phyloP scores from a whole-genome alignment of 257 asterid species.

The Ligustrum vulgare region DNA sequence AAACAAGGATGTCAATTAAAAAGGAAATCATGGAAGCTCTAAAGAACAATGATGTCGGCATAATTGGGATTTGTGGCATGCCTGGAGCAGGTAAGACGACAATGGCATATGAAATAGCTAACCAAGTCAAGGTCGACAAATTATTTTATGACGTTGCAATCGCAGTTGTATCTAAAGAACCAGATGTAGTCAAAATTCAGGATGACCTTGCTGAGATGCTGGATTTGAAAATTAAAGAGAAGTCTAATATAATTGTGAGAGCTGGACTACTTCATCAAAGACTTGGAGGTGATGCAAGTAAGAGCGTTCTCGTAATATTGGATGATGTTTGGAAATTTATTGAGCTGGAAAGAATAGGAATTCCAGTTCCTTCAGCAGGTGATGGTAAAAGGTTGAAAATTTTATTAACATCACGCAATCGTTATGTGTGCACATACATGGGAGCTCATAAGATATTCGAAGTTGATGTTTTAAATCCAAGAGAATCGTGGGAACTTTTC shows the following conservation, averaged over 20 bases:
- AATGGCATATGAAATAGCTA: slow-evolving; percentile 7
- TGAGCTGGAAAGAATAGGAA: not conserved
- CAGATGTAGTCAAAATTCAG: not conserved
- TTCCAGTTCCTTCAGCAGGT: not conserved
- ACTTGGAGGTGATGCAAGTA: not conserved
- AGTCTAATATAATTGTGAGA: not conserved
- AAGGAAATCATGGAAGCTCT: slow-evolving; percentile 16
- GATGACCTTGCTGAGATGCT: slow-evolving; percentile 11
- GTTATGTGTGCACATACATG: not conserved
- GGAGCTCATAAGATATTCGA: not conserved
- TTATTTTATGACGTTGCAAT: slow-evolving; percentile 7
- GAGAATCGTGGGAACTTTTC: slow-evolving; percentile 35
- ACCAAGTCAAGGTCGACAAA: not conserved
- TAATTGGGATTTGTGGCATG: slow-evolving; percentile 25
- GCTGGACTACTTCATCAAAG: slow-evolving; percentile 3
- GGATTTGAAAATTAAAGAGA: slow-evolving; percentile 2
- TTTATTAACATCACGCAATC: not conserved
- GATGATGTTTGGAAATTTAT: not conserved
- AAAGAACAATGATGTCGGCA: not conserved
- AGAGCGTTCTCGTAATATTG: too few relatives aligned
- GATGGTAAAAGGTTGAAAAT: not conserved
- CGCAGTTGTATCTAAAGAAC: slow-evolving; percentile 5
- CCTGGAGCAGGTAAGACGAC: slow-evolving; percentile 26
- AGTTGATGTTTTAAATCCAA: slow-evolving; percentile 9
- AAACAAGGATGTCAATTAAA: slow-evolving; percentile 9